Conservation (phyloP, 805 yeast species). For the Grigorovia transvaalensis region DNA sequence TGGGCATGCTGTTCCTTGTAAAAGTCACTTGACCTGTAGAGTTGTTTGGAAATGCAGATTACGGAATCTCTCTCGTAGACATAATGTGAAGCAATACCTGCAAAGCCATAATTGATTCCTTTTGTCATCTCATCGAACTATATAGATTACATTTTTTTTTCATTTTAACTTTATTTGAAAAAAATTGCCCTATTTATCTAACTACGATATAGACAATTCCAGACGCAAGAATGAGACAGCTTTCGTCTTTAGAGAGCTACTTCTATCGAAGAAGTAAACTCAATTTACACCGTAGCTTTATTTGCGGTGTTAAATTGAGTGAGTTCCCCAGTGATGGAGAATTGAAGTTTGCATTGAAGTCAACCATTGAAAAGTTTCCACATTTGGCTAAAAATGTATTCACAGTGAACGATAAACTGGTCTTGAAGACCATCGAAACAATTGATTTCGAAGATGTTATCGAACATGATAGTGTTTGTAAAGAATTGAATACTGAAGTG, state of each 20-base stretch:
- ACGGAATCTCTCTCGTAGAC: no score
- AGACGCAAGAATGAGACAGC: not conserved
- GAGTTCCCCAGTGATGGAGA: conserved; percentile 8
- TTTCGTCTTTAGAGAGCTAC: conserved; percentile 13
- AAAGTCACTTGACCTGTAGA: no score
- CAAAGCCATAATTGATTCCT: no score
- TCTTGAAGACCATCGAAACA: not conserved
- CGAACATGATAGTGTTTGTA: conserved; percentile 11
- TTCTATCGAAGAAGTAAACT: conserved; percentile 18
- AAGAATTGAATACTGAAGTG: conserved; percentile 4
- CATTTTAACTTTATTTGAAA: not conserved
- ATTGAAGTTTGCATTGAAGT: conserved; percentile 8
- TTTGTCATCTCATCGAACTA: no score
- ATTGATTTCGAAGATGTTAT: conserved; percentile 15
- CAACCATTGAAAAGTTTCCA: conserved; percentile 8
- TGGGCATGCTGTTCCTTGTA: no score
- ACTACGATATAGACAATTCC: not conserved
- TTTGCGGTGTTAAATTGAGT: conserved; percentile 14
- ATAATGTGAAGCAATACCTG: no score
- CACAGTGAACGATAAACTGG: not conserved
- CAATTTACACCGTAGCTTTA: conserved; percentile 22
- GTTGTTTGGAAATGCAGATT: no score
- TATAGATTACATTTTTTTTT: not conserved
- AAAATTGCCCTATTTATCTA: not conserved
- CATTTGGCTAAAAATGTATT: conserved; percentile 15